These are phyloP conservation scores for Cymbopogon flexuosus DNA, from an alignment of 202 grass and related monocot species.

Conservation along the genomic window DNA sequence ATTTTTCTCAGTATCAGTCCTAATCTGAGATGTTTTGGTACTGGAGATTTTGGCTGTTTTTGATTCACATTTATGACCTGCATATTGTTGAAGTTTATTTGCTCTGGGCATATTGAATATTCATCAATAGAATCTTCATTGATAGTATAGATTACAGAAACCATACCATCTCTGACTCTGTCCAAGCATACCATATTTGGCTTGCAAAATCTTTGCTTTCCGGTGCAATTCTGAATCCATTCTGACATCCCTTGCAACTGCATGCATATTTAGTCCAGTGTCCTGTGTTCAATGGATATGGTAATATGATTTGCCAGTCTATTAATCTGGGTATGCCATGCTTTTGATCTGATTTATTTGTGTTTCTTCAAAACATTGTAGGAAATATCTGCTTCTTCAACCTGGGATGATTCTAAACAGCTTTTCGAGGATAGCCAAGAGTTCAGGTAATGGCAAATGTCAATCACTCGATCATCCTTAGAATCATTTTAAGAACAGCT, in stretches of 20 bases:
- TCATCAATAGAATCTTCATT: neutral
- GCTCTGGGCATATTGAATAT: neutral
- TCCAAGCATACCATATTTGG: neutral
- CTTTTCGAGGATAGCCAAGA: constrained; percentile 78
- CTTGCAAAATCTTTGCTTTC: neutral
- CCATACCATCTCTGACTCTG: neutral
- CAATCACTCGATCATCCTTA: constrained; percentile 15
- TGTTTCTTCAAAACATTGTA: constrained; percentile 30
- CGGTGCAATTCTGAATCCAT: neutral
- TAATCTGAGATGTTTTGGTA: neutral
- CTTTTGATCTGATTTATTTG: constrained; percentile 24
- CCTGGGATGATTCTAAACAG: constrained; percentile 81
- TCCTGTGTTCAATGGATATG: neutral
- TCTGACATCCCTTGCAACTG: constrained; percentile 12
- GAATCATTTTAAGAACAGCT: neutral
- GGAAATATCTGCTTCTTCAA: constrained; percentile 74
- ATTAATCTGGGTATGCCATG: constrained; percentile 1
- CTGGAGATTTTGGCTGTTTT: neutral
- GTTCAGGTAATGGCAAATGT: constrained; percentile 57
- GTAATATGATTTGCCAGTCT: neutral
- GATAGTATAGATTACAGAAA: neutral
- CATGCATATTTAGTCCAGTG: neutral
- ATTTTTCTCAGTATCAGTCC: neutral
- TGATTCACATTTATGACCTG: neutral
- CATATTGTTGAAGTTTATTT: neutral